These are phyloP conservation scores for Populus ilicifolia DNA, from an alignment of 345 rosid genomes.

Conservation along the genomic window DNA sequence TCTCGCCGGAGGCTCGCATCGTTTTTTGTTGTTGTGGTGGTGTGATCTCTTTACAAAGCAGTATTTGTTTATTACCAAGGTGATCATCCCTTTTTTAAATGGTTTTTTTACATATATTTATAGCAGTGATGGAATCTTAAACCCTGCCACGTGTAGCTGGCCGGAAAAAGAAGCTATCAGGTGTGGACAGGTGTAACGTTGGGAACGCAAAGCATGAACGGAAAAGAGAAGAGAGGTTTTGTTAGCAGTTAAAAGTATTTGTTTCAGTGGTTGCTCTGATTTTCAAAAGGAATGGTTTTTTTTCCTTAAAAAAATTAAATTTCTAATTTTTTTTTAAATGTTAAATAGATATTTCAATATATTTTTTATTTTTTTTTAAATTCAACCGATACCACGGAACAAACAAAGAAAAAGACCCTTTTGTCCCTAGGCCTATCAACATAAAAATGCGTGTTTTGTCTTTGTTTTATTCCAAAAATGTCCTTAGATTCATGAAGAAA, in stretches of 20 bases:
- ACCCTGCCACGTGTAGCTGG: slow-evolving; percentile 26
- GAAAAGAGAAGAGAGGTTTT: background rate
- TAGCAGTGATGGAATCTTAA: background rate
- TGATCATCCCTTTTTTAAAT: slow-evolving; percentile 15
- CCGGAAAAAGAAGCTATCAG: slow-evolving; percentile 16
- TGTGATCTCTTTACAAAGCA: slow-evolving; percentile 1
- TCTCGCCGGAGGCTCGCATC: slow-evolving; percentile 20
- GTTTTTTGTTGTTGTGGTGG: slow-evolving; percentile 5
- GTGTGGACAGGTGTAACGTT: slow-evolving; percentile 29
- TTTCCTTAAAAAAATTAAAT: no score
- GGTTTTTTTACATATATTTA: background rate
- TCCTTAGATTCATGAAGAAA: background rate
- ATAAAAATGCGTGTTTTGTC: no score
- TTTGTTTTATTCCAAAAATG: no score
- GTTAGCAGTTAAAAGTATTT: slow-evolving; percentile 7
- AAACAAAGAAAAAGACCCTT: background rate
- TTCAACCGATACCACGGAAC: no score
- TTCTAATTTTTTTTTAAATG: no score
- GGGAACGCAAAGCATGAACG: background rate
- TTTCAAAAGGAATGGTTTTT: no score
- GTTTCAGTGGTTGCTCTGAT: no score
- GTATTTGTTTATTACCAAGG: slow-evolving; percentile 3
- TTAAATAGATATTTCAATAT: no score
- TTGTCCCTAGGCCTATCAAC: background rate
- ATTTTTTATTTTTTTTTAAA: no score